Percentiles rank a stretch among this genome's conserved stretches.
These are phyloP conservation scores for Colletotrichum spaethianum DNA, from an alignment of 2,329 filamentous ascomycete genomes.

Conservation along the genomic window DNA sequence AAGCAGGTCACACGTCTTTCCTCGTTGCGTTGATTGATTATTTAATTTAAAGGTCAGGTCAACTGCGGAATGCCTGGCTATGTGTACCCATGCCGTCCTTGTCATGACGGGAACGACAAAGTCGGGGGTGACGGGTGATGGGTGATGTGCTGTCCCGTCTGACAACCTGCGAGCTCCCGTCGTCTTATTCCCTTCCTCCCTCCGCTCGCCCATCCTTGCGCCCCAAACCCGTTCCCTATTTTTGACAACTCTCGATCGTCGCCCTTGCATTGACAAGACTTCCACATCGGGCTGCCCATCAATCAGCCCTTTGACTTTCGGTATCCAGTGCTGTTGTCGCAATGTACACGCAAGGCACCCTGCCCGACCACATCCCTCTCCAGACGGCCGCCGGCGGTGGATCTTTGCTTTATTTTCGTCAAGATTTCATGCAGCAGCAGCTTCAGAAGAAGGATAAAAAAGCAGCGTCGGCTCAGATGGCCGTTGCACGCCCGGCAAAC, in stretches of 20 bases:
- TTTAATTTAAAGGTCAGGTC: not conserved
- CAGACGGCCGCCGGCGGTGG: conserved; percentile 11
- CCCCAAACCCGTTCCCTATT: conserved; percentile 7
- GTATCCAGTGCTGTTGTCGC: conserved; percentile 10
- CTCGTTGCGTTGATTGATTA: not conserved
- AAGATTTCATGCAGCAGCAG: conserved; percentile 26
- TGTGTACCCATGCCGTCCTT: conserved; percentile 6
- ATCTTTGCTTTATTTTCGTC: conserved; percentile 9
- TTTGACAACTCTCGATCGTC: conserved; percentile 30
- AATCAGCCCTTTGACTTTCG: conserved; percentile 15
- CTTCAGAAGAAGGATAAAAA: conserved; percentile 13
- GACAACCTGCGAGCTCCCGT: conserved; percentile 7
- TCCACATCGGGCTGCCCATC: conserved; percentile 26
- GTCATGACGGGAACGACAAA: conserved; percentile 13
- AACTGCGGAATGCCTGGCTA: conserved; percentile 10
- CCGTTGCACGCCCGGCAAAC: not conserved
- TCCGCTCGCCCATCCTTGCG: conserved; percentile 2
- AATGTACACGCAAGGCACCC: conserved; percentile 7
- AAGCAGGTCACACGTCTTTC: not conserved
- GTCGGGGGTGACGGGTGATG: conserved; percentile 12
- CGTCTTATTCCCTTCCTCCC: not conserved
- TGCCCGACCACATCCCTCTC: conserved; percentile 25
- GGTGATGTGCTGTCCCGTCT: conserved; percentile 9
- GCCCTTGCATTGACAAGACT: conserved; percentile 37
- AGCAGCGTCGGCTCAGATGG: conserved; percentile 8